Conservation (phyloP, 768 basidiomycete genomes). For the Leccinum uliginosum region DNA sequence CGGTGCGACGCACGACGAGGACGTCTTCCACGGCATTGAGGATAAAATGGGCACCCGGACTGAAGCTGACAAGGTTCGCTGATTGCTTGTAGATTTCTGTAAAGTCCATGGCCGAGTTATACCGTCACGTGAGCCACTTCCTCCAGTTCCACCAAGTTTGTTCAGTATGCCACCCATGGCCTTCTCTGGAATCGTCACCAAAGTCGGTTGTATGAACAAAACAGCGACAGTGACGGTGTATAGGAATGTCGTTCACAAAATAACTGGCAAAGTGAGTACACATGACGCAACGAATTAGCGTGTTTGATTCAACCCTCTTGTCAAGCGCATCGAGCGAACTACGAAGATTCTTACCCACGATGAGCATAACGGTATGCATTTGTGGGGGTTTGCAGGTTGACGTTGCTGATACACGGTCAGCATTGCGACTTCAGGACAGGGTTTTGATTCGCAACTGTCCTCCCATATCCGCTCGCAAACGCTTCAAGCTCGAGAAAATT, state of each 20-base stretch:
- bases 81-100: slow-evolving; percentile 82
- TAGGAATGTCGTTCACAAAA: slow-evolving; percentile 63
- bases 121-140: too few species aligned
- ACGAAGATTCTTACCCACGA: slow-evolving; percentile 81
- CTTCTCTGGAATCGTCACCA: slow-evolving; percentile 71
- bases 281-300: neutral
- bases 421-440: slow-evolving; percentile 60
- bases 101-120: slow-evolving; percentile 68
- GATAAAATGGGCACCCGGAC: slow-evolving; percentile 83
- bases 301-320: slow-evolving; percentile 1
- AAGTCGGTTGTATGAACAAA: slow-evolving; percentile 79
- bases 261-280: slow-evolving; percentile 67
- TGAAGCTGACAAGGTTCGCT: slow-evolving; percentile 68
- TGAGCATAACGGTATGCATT: slow-evolving; percentile 57
- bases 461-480: slow-evolving; percentile 73
- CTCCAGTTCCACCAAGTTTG: neutral
- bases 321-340: slow-evolving; percentile 65
- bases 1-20: slow-evolving; percentile 77
- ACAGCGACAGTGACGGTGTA: slow-evolving; percentile 82
- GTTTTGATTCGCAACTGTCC: slow-evolving; percentile 81
- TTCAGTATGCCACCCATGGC: slow-evolving; percentile 71
- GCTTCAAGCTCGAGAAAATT: slow-evolving; percentile 66
- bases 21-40: slow-evolving; percentile 76
- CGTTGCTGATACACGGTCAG: slow-evolving; percentile 33
- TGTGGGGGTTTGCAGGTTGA: neutral